Evolutionary conservation across 2,329 filamentous ascomycete species (phyloP), one percentile per base, ranked within the genome.

Genomic region (Chrysosporium queenslandicum): DNA sequence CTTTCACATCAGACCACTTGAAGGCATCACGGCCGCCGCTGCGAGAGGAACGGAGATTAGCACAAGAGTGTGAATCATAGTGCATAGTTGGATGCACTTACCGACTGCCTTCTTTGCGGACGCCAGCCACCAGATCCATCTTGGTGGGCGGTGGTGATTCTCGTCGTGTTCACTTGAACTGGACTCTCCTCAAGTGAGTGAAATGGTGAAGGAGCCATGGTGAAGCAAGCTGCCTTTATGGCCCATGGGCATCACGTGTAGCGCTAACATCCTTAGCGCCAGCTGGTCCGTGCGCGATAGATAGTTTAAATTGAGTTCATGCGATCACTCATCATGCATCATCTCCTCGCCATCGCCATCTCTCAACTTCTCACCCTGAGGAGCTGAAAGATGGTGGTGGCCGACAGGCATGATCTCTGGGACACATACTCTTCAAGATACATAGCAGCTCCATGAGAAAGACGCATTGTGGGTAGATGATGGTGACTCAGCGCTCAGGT

Each of bases 1-100:
- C 82, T 66, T 91, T 85, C 64, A 98, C 91, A 60, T 96, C 89
- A 59, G 91, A 86, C 92, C 92, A 97, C 71, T 84, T 90, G 74
- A 98, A 98, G 69, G 96, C 89, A 69, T 86, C 86, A 65, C 77
- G 78, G 55, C 92, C 92, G 64, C 92, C 92, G 59, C 92, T 79
- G 56, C 16, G 50, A 23, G 34, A 34, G 36, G 34, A 48, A 42
- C 8, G 5, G 21, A 1, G 2, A 37, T 46, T 49, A 49, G 51
- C 21, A 45, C 20, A n/a, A 23, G 40, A 29, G 20, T 32, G 20
- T 27, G 30, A 43, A 11, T n/a, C n/a, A 5, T 16, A 46, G 6
- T 16, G 16, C 7, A 12, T 20, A 29, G 4, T n/a, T 27, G 21
- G 16, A 6, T 23, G 12, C 2, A 52, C 69, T 61, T 66, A 85